Conservation (phyloP, 148 eudicot genomes). For the Chenopodium quinoa region DNA sequence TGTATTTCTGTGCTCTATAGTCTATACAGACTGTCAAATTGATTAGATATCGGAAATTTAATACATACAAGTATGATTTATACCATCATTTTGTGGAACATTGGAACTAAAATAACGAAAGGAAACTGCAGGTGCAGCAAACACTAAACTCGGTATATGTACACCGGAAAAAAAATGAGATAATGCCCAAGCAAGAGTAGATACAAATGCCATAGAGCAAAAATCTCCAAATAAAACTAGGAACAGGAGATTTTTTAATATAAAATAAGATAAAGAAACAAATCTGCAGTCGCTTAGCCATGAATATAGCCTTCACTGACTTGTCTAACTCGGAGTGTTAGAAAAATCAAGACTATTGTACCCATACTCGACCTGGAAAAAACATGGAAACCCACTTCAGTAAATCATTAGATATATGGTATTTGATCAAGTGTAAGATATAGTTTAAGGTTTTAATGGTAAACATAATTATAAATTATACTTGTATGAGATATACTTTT, state of each 20-base stretch:
- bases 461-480: background rate
- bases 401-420: constrained; percentile 1
- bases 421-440: background rate
- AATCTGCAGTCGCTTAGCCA: background rate
- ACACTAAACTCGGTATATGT: constrained; percentile 21
- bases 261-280: background rate
- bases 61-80: background rate
- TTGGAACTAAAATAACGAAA: background rate
- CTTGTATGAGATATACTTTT: background rate
- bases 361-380: constrained; percentile 84
- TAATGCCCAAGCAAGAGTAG: background rate
- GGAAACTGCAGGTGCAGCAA: constrained; percentile 11
- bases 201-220: background rate
- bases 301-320: constrained; percentile 39
- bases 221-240: background rate
- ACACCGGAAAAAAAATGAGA: constrained; percentile 21
- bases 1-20: background rate
- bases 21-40: background rate
- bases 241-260: background rate
- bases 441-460: background rate
- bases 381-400: constrained; percentile 3
- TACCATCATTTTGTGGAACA: background rate
- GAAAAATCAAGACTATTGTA: constrained; percentile 66
- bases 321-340: constrained; percentile 74
- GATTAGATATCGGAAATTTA: background rate